Evolutionary conservation across 1,284 basidiomycete species (phyloP).

Genomic region (Cutaneotrichosporon cavernicola): DNA sequence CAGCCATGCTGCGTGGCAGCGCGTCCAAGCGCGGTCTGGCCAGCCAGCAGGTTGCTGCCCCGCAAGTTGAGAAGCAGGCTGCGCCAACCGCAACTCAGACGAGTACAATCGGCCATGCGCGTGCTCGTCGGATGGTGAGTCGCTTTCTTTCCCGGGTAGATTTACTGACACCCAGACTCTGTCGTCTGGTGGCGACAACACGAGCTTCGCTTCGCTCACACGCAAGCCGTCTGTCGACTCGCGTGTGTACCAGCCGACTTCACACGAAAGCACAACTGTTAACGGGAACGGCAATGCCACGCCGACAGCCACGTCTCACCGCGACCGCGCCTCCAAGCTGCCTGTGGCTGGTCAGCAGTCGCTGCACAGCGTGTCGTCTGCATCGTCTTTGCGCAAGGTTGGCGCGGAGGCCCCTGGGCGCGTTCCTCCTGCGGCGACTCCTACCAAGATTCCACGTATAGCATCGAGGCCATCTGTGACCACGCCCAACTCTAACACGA

Average conservation of each 20-base stretch:
- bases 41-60: slow-evolving; percentile 10
- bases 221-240: slow-evolving; percentile 36
- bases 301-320: neutral
- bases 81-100: slow-evolving; percentile 59
- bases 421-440: slow-evolving; percentile 54
- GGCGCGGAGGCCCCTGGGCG: slow-evolving; percentile 5
- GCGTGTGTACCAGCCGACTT: slow-evolving; percentile 6
- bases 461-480: slow-evolving; percentile 58
- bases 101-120: slow-evolving; percentile 57
- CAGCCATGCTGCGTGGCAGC: slow-evolving; percentile 76
- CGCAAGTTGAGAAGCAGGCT: slow-evolving; percentile 21
- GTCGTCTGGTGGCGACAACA: slow-evolving; percentile 66
- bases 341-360: slow-evolving; percentile 83
- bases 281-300: slow-evolving; percentile 9
- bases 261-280: neutral
- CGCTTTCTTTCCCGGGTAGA: neutral
- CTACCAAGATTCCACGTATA: slow-evolving; percentile 92
- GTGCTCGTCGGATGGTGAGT: slow-evolving; percentile 20
- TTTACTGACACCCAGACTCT: slow-evolving; percentile 62
- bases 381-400: slow-evolving; percentile 32
- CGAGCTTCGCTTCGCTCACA: slow-evolving; percentile 24
- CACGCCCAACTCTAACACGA: slow-evolving; percentile 25
- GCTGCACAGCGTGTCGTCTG: slow-evolving; percentile 59
- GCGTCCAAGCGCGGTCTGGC: slow-evolving; percentile 59
- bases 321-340: slow-evolving; percentile 57